Evolutionary conservation across 2,329 filamentous ascomycete genomes (phyloP).

Genomic region (Hymenoscyphus scutula): DNA sequence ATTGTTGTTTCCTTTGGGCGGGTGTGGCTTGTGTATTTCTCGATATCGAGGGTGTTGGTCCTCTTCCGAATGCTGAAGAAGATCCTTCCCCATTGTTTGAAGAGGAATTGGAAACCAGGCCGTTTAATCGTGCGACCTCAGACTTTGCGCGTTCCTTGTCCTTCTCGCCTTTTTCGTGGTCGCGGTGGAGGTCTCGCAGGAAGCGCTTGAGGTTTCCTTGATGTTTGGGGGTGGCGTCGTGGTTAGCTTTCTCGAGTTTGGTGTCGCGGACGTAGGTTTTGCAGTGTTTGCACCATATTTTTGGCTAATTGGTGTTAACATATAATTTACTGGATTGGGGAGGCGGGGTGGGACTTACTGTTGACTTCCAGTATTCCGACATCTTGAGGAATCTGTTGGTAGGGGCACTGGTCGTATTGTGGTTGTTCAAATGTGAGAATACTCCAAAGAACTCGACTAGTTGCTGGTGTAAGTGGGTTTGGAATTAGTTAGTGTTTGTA

Average conservation of each 20-base stretch:
- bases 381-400: constrained; percentile 47
- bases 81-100: constrained; percentile 34
- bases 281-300: constrained; percentile 99
- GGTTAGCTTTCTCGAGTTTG: constrained; percentile 81
- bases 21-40: constrained; percentile 42
- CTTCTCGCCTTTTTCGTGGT: constrained; percentile 74
- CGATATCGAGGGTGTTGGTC: constrained; percentile 30
- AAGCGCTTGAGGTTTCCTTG: constrained; percentile 85
- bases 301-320: constrained; percentile 54
- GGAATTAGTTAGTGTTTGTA: neutral
- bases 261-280: constrained; percentile 87
- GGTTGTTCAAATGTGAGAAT: neutral
- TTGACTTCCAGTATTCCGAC: constrained; percentile 99
- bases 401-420: neutral
- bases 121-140: constrained; percentile 84
- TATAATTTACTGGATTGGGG: neutral
- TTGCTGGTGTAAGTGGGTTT: neutral
- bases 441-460: neutral
- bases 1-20: constrained; percentile 75
- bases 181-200: constrained; percentile 82
- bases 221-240: constrained; percentile 83
- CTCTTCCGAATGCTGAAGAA: constrained; percentile 29
- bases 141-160: constrained; percentile 79
- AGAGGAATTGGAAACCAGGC: constrained; percentile 53
- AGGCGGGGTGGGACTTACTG: constrained; percentile 45